phyloP scores from a whole-genome alignment of 1,284 basidiomycete genomes.

The Singerocomus inundabilis region DNA sequence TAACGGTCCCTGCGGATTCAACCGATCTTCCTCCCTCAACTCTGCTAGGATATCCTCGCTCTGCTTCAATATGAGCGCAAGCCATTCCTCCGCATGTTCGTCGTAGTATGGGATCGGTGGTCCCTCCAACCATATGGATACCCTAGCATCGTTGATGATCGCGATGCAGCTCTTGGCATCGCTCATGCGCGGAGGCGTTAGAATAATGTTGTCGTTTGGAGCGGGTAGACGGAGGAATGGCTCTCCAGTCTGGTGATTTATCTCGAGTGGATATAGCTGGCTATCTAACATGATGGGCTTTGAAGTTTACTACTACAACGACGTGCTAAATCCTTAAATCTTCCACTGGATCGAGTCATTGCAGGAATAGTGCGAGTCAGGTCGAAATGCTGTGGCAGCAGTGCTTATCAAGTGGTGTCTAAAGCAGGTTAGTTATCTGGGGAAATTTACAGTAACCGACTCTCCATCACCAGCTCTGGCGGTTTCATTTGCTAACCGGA shows the following conservation, averaged over 20 bases:
- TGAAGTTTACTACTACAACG: neutral
- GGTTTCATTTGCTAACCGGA: constrained; percentile 19
- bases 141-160: constrained; percentile 49
- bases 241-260: constrained; percentile 46
- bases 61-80: constrained; percentile 20
- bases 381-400: neutral
- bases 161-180: constrained; percentile 40
- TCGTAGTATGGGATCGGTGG: constrained; percentile 53
- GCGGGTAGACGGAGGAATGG: constrained; percentile 49
- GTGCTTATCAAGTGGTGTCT: neutral
- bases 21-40: constrained; percentile 30
- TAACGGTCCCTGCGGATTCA: constrained; percentile 27
- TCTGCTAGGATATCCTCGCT: constrained; percentile 39
- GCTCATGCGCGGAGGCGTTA: constrained; percentile 53
- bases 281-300: constrained; percentile 22
- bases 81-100: constrained; percentile 40
- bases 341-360: neutral
- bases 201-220: constrained; percentile 52
- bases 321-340: neutral
- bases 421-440: neutral
- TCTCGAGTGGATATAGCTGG: constrained; percentile 42
- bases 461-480: neutral
- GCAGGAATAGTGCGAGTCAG: constrained; percentile 4
- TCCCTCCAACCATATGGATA: constrained; percentile 45
- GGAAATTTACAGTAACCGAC: neutral